These are phyloP conservation scores for Neurospora tetraspora DNA, from an alignment of 495 filamentous ascomycete genomes.

Conservation along the genomic window DNA sequence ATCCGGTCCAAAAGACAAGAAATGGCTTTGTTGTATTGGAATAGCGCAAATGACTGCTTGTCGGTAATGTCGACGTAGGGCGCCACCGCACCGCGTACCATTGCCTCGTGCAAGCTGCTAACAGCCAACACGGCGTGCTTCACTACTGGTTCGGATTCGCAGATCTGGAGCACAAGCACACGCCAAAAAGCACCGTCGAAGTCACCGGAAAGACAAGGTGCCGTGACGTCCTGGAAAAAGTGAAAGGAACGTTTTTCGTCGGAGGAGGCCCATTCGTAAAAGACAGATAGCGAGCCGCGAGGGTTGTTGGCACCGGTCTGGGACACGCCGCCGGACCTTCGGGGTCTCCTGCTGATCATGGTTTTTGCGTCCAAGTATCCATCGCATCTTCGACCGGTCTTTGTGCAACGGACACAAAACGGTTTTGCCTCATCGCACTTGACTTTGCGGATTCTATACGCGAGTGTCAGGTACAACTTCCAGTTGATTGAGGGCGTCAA, in stretches of 20 bases:
- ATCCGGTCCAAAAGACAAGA: slow-evolving; percentile 29
- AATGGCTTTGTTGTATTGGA: slow-evolving; percentile 48
- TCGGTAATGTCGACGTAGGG: slow-evolving; percentile 25
- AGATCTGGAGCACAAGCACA: slow-evolving; percentile 44
- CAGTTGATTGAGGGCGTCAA: background rate
- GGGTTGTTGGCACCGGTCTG: slow-evolving; percentile 3
- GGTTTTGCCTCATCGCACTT: slow-evolving; percentile 37
- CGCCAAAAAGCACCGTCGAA: slow-evolving; percentile 48
- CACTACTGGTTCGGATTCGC: slow-evolving; percentile 46
- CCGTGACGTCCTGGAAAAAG: slow-evolving; percentile 41
- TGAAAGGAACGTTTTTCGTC: slow-evolving; percentile 37
- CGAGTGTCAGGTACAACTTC: background rate
- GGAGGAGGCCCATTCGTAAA: slow-evolving; percentile 22
- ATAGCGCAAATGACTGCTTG: slow-evolving; percentile 32
- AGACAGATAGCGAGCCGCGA: slow-evolving; percentile 8
- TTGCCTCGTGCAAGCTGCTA: slow-evolving; percentile 42
- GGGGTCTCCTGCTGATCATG: slow-evolving; percentile 20
- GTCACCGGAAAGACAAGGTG: slow-evolving; percentile 37
- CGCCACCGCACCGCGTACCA: slow-evolving; percentile 15
- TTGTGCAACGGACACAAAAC: slow-evolving; percentile 34
- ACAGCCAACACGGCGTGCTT: slow-evolving; percentile 50
- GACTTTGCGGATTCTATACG: slow-evolving; percentile 28
- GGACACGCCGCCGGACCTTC: slow-evolving; percentile 5
- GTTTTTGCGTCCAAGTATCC: slow-evolving; percentile 28
- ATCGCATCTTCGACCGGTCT: slow-evolving; percentile 36